Percentiles rank a stretch among this genome's conserved stretches.
Conservation (phyloP, 140 eudicot genomes). For the Eryngium alpinum region DNA sequence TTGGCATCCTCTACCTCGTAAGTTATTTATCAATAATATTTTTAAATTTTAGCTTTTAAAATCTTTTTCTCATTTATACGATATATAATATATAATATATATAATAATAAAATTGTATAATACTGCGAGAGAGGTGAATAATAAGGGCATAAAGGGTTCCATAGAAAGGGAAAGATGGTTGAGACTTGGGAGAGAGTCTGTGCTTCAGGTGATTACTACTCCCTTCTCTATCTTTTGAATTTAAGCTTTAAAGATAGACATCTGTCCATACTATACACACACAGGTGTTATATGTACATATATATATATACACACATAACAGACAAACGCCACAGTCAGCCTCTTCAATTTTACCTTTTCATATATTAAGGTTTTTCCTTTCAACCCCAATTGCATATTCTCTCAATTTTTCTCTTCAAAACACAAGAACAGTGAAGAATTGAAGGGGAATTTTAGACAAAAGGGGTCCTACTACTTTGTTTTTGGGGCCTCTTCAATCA, state of each 20-base stretch:
- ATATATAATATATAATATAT: no score
- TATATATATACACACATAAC: not conserved
- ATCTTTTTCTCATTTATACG: no score
- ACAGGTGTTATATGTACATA: no score
- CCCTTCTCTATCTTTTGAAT: not conserved
- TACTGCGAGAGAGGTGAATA: no score
- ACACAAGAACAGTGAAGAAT: not conserved
- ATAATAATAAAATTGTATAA: no score
- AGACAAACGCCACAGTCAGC: not conserved
- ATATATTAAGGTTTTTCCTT: not conserved
- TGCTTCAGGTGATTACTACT: not conserved
- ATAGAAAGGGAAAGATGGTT: no score
- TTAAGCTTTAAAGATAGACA: not conserved
- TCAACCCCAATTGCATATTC: not conserved
- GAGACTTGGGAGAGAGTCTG: no score
- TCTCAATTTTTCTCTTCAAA: no score
- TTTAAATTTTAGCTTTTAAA: no score
- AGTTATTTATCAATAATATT: no score
- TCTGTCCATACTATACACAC: not conserved
- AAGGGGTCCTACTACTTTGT: conserved; percentile 12
- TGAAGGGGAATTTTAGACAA: not conserved
- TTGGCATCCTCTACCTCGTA: no score
- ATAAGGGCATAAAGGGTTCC: no score
- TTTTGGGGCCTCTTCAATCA: conserved; percentile 7
- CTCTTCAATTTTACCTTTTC: not conserved